Evolutionary conservation across 2,329 filamentous ascomycete genomes (phyloP).

Genomic region (Scedosporium boydii): DNA sequence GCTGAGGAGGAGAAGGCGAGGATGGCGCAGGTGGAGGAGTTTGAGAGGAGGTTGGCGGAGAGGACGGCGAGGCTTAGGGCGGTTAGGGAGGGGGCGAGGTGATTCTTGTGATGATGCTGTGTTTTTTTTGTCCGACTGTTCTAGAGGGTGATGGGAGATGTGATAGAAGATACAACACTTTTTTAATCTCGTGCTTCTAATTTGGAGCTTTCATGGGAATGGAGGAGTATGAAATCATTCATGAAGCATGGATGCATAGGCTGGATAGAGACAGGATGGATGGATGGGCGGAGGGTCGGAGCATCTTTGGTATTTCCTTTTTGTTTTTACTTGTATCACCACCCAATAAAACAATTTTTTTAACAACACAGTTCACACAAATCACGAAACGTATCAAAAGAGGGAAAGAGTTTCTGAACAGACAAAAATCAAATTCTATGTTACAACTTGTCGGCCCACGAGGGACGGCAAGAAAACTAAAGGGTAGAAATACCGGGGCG

Average conservation of each 20-base stretch:
- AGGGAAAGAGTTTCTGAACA: not conserved
- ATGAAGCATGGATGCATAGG: not conserved
- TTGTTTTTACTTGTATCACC: not conserved
- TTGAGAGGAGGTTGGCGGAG: slow-evolving; percentile 49
- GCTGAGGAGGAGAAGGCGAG: slow-evolving; percentile 33
- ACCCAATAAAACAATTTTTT: too few species aligned
- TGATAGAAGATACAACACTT: not conserved
- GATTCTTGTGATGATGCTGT: not conserved
- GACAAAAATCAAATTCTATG: not conserved
- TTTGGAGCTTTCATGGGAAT: too few species aligned
- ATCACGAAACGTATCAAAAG: not conserved
- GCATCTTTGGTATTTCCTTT: not conserved
- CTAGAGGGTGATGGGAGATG: not conserved
- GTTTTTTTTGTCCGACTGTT: not conserved
- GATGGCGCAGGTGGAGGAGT: slow-evolving; percentile 46
- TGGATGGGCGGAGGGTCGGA: not conserved
- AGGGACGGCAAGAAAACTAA: slow-evolving; percentile 1
- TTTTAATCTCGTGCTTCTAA: not conserved
- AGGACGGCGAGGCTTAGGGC: not conserved
- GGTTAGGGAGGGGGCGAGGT: not conserved
- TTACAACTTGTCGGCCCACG: not conserved
- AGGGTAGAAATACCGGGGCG: not conserved
- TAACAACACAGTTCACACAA: too few species aligned
- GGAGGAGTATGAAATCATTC: not conserved
- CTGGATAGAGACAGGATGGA: not conserved